phyloP scores from a whole-genome alignment of 352 stramenopile species.

The Pythium sukuiense region DNA sequence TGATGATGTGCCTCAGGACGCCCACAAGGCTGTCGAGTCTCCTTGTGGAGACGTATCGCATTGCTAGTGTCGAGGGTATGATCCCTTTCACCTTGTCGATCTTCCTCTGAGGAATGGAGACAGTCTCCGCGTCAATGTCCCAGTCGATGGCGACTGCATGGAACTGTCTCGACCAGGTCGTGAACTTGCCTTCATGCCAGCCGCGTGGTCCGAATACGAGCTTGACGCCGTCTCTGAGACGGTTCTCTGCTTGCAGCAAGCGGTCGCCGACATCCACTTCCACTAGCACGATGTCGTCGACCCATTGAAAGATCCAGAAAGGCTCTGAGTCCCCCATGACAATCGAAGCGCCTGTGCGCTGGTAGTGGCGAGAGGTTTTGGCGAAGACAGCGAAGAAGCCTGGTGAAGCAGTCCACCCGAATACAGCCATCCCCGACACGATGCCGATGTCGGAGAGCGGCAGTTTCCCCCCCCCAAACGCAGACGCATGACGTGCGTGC shows the following conservation, averaged over 20 bases:
- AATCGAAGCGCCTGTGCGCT: constrained; percentile 4
- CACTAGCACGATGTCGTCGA: constrained; percentile 7
- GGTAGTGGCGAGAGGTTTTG: constrained; percentile 3
- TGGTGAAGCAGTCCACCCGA: constrained; percentile 9
- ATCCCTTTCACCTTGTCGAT: constrained; percentile 4
- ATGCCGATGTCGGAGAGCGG: constrained; percentile 1
- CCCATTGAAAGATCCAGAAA: constrained; percentile 12
- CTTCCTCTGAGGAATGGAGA: constrained; percentile 4
- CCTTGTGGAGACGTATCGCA: not conserved
- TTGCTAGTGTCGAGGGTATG: not conserved
- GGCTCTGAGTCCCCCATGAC: not conserved
- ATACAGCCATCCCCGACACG: constrained; percentile 8
- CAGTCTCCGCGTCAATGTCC: not conserved
- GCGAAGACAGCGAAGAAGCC: constrained; percentile 1
- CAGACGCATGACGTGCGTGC: not conserved
- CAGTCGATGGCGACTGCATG: constrained; percentile 8
- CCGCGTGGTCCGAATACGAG: constrained; percentile 2
- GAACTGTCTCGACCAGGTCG: constrained; percentile 3
- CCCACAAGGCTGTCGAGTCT: constrained; percentile 7
- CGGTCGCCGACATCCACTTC: constrained; percentile 4
- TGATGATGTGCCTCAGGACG: constrained; percentile 4
- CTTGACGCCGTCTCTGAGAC: constrained; percentile 12
- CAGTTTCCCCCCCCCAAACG: constrained; percentile 8
- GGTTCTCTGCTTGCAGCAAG: not conserved
- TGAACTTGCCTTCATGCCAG: constrained; percentile 11